Evolutionary conservation across 345 rosid species (phyloP), one percentile per base, ranked within the genome.

Genomic region (Ricinus communis): DNA sequence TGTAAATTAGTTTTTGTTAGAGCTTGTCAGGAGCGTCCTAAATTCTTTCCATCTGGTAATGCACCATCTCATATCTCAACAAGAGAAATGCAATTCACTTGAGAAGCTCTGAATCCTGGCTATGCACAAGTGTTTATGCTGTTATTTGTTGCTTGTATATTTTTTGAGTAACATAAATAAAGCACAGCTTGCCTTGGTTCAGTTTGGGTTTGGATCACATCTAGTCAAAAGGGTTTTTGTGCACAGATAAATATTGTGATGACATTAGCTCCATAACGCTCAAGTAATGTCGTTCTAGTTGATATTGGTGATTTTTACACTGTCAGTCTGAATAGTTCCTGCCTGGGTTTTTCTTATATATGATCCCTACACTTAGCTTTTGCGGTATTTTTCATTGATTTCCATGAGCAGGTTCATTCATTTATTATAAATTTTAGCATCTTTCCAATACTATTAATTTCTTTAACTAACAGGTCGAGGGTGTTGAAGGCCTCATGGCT

Each of bases 401-500:
- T 9, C 2, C n/a, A n/a, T 45, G 36, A 28, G 25, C 19, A 5
- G 25, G 15, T 2, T 14, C 19, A 41, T 45, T 14, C 31, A 41
- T 45, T 43, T 62, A 2, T 9, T 41, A 62, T 30, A 41, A 62
- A 27, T 24, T 62, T 27, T 18, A 43, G 52, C 9, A 62, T 40
- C 13, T 24, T 24, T 2, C 53, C 10, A 22, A 41, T 62, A 38
- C 30, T 25, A 15, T 62, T 22, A 16, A 4, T 30, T 27, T 43
- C 30, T 25, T 38, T 70, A 21, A 71, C n/a, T 67, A 69, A 73
- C 69, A 93, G 98, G 97, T 91, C 69, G 93, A 82, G 53, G 96
- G 97, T 61, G 82, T 91, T 74, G 85, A 85, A 72, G 96, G 98
- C 74, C 86, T 93, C 74, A 87, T 93, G 94, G 27, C 83, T 69